Conservation (phyloP, 805 yeast genomes). For the Candida nanaspora region DNA sequence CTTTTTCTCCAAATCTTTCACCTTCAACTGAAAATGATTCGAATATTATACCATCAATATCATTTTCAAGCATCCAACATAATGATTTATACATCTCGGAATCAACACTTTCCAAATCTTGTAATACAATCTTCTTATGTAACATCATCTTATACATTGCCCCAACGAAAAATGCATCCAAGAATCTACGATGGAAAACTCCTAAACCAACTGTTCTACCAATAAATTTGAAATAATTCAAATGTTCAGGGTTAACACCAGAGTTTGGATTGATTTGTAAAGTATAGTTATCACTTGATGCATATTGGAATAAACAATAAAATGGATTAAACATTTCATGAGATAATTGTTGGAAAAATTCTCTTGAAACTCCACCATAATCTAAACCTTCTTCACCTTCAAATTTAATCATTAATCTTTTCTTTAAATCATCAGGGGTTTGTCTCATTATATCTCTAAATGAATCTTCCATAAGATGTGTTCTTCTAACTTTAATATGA, state of each 20-base stretch:
- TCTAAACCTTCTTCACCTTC: conserved; percentile 99
- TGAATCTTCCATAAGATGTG: conserved; percentile 93
- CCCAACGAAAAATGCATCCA: conserved; percentile 97
- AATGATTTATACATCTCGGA: conserved; percentile 92
- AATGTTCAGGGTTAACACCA: conserved; percentile 94
- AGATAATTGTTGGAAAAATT: conserved; percentile 90
- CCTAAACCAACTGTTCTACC: conserved; percentile 98
- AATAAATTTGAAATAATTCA: conserved; percentile 94
- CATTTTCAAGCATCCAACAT: conserved; percentile 94
- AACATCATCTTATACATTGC: conserved; percentile 98
- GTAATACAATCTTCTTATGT: conserved; percentile 86
- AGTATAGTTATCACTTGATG: conserved; percentile 97
- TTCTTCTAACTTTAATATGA: conserved; percentile 95
- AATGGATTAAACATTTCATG: conserved; percentile 99
- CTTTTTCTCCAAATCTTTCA: conserved; percentile 91
- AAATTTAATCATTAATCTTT: conserved; percentile 94
- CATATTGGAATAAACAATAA: conserved; percentile 93
- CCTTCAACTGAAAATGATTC: conserved; percentile 81
- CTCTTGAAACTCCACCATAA: conserved; percentile 99
- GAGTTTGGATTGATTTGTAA: conserved; percentile 97
- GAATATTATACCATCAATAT: conserved; percentile 80
- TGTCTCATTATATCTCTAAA: conserved; percentile 99
- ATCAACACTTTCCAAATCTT: conserved; percentile 98
- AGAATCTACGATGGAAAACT: conserved; percentile 94
- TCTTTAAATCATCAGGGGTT: conserved; percentile 96